Conservation (phyloP, 2,329 filamentous ascomycete species). For the Arthrobotrys pseudoclavata region DNA sequence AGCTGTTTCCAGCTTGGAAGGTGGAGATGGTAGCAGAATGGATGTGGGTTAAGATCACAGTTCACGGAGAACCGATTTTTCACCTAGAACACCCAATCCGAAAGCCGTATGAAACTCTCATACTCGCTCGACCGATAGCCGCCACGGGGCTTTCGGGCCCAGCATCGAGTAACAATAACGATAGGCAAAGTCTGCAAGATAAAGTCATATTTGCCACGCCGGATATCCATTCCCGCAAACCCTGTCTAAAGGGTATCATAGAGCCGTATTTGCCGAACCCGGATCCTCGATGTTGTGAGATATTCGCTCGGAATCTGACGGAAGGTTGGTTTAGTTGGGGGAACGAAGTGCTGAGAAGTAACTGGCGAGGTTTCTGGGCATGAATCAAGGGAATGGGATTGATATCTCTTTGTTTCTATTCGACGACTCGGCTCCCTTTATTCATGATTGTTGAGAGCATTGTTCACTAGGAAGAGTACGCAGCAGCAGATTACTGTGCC, state of each 20-base stretch:
- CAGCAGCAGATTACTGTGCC: constrained; percentile 54
- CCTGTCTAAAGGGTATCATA: constrained; percentile 74
- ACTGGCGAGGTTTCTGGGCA: constrained; percentile 72
- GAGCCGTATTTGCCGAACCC: constrained; percentile 66
- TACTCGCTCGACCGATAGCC: constrained; percentile 69
- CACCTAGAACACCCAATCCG: constrained; percentile 75
- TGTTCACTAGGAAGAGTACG: constrained; percentile 52
- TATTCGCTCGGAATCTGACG: constrained; percentile 81
- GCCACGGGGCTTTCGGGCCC: constrained; percentile 8
- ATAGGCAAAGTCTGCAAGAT: constrained; percentile 65
- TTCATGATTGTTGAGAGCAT: constrained; percentile 25
- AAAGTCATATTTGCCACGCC: constrained; percentile 78
- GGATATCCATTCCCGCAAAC: constrained; percentile 83
- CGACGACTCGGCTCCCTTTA: background rate
- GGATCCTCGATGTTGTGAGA: constrained; percentile 75
- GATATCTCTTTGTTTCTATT: background rate
- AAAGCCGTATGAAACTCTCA: constrained; percentile 81
- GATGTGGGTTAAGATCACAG: constrained; percentile 83
- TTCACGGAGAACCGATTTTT: constrained; percentile 75
- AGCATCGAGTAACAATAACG: constrained; percentile 61
- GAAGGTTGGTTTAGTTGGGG: constrained; percentile 85
- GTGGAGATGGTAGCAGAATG: constrained; percentile 78
- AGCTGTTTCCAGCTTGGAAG: constrained; percentile 77
- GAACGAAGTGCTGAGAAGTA: constrained; percentile 79
- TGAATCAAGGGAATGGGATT: constrained; percentile 62